phyloP scores from a whole-genome alignment of 1,139 yeast species.

The Diutina mesorugosa region DNA sequence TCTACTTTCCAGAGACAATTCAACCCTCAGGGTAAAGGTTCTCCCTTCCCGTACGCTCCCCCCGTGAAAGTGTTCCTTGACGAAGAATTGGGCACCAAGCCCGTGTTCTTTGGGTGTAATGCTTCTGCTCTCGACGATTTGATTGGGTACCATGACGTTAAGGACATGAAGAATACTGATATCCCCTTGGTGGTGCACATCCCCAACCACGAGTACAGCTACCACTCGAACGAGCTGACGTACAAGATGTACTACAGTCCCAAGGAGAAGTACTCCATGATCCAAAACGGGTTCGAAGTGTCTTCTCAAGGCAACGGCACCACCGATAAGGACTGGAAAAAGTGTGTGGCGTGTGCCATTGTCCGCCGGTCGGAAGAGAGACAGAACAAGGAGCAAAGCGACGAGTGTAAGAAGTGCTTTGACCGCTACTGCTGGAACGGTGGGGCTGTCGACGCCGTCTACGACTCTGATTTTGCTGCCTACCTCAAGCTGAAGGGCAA shows the following conservation, averaged over 20 bases:
- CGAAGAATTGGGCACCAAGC: constrained; percentile 15
- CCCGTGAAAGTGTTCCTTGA: neutral
- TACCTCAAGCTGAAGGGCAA: neutral
- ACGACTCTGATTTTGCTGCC: neutral
- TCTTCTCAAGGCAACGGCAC: constrained; percentile 65
- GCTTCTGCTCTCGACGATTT: constrained; percentile 15
- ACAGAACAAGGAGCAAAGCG: constrained; percentile 44
- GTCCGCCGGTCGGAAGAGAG: constrained; percentile 75
- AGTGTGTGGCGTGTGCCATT: constrained; percentile 84
- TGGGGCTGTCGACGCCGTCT: constrained; percentile 5
- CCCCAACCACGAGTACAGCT: constrained; percentile 19
- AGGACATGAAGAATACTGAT: constrained; percentile 8
- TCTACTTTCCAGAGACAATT: constrained; percentile 41
- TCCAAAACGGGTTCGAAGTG: constrained; percentile 56
- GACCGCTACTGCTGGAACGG: constrained; percentile 80
- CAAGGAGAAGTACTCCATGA: constrained; percentile 17
- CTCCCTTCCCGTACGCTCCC: neutral
- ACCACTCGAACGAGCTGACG: constrained; percentile 25
- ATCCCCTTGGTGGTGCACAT: constrained; percentile 28
- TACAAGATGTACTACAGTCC: constrained; percentile 26
- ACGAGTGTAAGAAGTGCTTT: constrained; percentile 66
- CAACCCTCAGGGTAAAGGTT: constrained; percentile 23
- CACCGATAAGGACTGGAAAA: constrained; percentile 57
- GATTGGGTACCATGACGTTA: constrained; percentile 11
- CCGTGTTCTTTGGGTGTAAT: constrained; percentile 48